Percentiles rank a stretch among this genome's conserved stretches.
These are phyloP conservation scores for Eucalyptus erythrocorys DNA, from an alignment of 345 rosid genomes.

Conservation along the genomic window DNA sequence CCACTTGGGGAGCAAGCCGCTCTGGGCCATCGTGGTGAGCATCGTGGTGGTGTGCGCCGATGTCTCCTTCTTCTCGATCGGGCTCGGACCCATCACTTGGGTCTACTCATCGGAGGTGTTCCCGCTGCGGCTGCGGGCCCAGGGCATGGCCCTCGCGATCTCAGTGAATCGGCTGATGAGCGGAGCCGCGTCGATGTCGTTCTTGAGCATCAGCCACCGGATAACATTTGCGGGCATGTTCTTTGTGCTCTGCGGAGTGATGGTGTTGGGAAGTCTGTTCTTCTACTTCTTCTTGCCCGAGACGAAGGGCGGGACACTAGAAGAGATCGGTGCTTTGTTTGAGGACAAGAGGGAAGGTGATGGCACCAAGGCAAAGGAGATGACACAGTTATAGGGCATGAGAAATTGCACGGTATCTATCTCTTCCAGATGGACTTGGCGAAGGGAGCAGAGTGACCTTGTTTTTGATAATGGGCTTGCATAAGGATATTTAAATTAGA, in stretches of 20 bases:
- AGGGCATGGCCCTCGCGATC: not conserved
- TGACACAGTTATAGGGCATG: not conserved
- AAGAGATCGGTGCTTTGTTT: conserved; percentile 15
- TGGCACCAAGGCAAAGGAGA: not conserved
- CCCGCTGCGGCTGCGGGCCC: conserved; percentile 2
- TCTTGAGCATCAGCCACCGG: not conserved
- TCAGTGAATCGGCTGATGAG: conserved; percentile 10
- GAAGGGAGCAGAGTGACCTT: no score
- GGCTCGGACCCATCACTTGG: conserved; percentile 9
- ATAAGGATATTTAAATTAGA: no score
- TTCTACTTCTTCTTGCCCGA: conserved; percentile 22
- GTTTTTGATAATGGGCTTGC: no score
- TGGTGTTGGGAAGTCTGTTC: conserved; percentile 14
- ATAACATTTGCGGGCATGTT: conserved; percentile 5
- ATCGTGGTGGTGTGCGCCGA: conserved; percentile 4
- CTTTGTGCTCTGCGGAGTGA: conserved; percentile 5
- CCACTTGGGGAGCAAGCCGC: not conserved
- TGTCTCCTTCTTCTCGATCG: conserved; percentile 6
- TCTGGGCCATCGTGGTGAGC: conserved; percentile 1
- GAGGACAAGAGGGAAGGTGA: not conserved
- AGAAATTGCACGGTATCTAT: not conserved
- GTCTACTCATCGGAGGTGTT: conserved; percentile 11
- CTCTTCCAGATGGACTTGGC: no score
- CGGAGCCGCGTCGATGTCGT: conserved; percentile 5
- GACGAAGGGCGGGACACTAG: conserved; percentile 28